Conservation (phyloP, 1,139 yeast genomes). For the Lizanozyma gosingica region DNA sequence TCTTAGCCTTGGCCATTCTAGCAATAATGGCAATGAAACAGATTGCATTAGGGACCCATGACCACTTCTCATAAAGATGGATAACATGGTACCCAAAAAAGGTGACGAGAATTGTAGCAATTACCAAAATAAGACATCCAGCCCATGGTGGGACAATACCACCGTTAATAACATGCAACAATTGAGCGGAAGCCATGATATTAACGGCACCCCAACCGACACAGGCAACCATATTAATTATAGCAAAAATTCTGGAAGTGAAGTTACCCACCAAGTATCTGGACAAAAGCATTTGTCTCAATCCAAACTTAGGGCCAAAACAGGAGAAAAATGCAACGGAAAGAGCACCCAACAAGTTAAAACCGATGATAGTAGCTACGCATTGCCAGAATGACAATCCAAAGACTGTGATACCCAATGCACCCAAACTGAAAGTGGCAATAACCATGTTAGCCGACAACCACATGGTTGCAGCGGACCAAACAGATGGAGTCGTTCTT, state of each 20-base stretch:
- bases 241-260: constrained; percentile 69
- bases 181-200: constrained; percentile 82
- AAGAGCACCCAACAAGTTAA: constrained; percentile 59
- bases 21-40: constrained; percentile 73
- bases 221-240: constrained; percentile 76
- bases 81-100: constrained; percentile 81
- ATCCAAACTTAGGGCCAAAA: constrained; percentile 79
- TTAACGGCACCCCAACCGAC: constrained; percentile 96
- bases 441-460: constrained; percentile 83
- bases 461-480: constrained; percentile 87
- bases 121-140: constrained; percentile 66
- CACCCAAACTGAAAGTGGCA: constrained; percentile 77
- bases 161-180: constrained; percentile 66
- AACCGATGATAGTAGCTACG: constrained; percentile 56
- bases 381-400: constrained; percentile 58
- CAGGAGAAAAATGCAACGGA: constrained; percentile 79
- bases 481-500: constrained; percentile 50
- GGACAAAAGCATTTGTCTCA: constrained; percentile 81
- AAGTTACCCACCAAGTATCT: constrained; percentile 70
- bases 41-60: constrained; percentile 77
- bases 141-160: constrained; percentile 82
- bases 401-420: constrained; percentile 57
- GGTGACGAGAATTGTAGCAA: constrained; percentile 67
- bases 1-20: constrained; percentile 58
- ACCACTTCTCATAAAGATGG: constrained; percentile 74